phyloP scores from a whole-genome alignment of 1,139 yeast genomes.

The Hemisphaericaspora subhashii region DNA sequence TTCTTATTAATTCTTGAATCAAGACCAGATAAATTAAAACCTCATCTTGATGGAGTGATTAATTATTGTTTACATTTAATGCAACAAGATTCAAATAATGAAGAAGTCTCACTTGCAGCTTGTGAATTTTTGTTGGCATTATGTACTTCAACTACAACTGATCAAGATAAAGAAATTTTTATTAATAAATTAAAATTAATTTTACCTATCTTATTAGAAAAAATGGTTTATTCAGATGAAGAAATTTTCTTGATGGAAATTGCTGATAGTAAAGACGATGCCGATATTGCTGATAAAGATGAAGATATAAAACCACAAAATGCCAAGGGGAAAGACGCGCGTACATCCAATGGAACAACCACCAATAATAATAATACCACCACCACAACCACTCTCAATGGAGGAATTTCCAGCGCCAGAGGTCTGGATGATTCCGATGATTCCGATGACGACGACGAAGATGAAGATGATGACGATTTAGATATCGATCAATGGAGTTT shows the following conservation, averaged over 20 bases:
- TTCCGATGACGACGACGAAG: constrained; percentile 61
- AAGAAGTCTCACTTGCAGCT: constrained; percentile 83
- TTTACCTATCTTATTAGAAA: constrained; percentile 71
- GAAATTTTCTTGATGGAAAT: constrained; percentile 71
- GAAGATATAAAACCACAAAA: constrained; percentile 84
- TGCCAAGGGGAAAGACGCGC: constrained; percentile 70
- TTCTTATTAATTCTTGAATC: constrained; percentile 73
- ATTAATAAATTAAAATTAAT: constrained; percentile 59
- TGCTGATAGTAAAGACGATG: constrained; percentile 71
- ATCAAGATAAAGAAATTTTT: constrained; percentile 50
- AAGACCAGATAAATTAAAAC: constrained; percentile 76
- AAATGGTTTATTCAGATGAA: constrained; percentile 88
- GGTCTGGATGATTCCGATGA: constrained; percentile 36
- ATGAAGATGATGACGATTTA: constrained; percentile 63
- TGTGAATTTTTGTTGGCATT: constrained; percentile 86
- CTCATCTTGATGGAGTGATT: constrained; percentile 83
- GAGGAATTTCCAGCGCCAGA: constrained; percentile 14
- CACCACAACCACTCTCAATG: too few relatives aligned
- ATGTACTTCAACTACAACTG: constrained; percentile 54
- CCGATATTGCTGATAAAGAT: constrained; percentile 68
- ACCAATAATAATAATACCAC: constrained; percentile 8
- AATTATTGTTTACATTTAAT: constrained; percentile 82
- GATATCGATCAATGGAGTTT: constrained; percentile 81
- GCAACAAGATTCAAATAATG: constrained; percentile 53
- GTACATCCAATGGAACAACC: constrained; percentile 17